These are phyloP conservation scores for Centrapalus pauciflorus DNA, from an alignment of 129 eudicot species.

Conservation along the genomic window DNA sequence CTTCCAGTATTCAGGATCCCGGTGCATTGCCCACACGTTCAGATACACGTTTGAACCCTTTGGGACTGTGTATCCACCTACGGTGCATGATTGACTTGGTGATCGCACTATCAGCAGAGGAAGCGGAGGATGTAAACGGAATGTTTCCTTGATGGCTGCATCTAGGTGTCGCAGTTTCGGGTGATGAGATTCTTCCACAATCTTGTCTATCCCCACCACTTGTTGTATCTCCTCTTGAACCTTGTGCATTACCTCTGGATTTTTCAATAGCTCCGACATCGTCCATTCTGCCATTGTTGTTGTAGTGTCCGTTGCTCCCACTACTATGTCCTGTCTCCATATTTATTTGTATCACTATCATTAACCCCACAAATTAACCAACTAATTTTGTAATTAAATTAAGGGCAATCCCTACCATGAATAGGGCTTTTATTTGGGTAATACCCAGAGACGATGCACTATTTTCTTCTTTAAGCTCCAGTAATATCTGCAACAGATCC, in stretches of 20 bases:
- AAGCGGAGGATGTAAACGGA: not conserved
- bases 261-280: not conserved
- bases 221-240: not conserved
- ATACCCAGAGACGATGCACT: not conserved
- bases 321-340: not conserved
- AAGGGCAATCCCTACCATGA: too few relatives aligned
- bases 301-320: not conserved
- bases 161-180: not conserved
- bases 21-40: not conserved
- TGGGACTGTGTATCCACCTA: not conserved
- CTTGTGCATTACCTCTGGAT: not conserved
- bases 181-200: not conserved
- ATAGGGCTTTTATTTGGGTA: not conserved
- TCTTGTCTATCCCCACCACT: not conserved
- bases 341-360: too few relatives aligned
- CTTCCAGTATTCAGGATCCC: not conserved
- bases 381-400: too few relatives aligned
- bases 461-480: not conserved
- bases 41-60: not conserved
- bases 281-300: not conserved
- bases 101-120: not conserved
- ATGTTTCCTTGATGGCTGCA: not conserved
- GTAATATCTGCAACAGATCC: not conserved
- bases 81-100: not conserved
- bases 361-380: too few relatives aligned